Evolutionary conservation across 2,329 filamentous ascomycete species (phyloP).

Genomic region (Aspergillus quadricinctus): DNA sequence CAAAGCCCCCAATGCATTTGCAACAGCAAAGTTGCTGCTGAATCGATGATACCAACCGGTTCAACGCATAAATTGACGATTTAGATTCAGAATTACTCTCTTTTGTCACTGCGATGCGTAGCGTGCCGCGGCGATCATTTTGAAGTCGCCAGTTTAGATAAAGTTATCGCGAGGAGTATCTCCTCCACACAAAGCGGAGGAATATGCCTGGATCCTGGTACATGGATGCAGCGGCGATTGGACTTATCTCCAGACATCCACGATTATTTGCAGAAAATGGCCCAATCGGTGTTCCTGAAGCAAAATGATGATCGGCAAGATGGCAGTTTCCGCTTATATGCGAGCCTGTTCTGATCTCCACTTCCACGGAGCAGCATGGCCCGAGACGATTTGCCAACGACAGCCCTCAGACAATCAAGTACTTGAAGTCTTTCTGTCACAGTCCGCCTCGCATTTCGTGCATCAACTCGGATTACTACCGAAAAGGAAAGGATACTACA

Average conservation of each 20-base stretch:
- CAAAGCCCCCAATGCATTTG: background rate
- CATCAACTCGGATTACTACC: background rate
- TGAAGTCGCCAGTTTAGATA: background rate
- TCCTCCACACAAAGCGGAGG: background rate
- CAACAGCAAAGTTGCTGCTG: background rate
- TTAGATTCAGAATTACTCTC: background rate
- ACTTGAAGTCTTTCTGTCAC: background rate
- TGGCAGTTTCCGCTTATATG: background rate
- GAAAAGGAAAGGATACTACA: background rate
- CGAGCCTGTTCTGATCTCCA: background rate
- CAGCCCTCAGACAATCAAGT: background rate
- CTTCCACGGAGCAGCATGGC: background rate
- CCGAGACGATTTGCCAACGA: background rate
- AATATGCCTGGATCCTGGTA: background rate
- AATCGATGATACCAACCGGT: background rate
- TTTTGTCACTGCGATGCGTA: background rate
- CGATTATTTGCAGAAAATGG: background rate
- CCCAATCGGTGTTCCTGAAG: background rate
- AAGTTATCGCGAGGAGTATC: background rate
- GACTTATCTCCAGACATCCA: background rate
- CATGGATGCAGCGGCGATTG: background rate
- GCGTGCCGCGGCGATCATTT: background rate
- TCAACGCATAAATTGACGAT: background rate
- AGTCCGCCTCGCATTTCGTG: background rate
- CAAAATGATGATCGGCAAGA: background rate